Evolutionary conservation across 1,284 basidiomycete genomes (phyloP).

Genomic region (Tilletia setariae): DNA sequence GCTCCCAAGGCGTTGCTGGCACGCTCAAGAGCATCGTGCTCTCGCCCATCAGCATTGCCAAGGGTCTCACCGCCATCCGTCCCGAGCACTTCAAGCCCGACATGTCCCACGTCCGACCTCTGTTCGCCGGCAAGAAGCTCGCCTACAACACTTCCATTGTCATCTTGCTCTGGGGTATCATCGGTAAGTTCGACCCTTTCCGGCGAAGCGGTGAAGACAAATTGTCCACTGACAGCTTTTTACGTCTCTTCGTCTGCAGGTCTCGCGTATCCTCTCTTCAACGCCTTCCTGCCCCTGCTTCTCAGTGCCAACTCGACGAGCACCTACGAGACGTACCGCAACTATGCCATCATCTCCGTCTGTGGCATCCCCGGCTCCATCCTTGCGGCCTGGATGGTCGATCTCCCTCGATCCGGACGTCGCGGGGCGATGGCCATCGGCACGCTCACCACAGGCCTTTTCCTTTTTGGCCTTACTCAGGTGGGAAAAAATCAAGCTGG

Average conservation of each 20-base stretch:
- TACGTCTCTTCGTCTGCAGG: neutral
- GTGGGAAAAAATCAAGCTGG: conserved; percentile 31
- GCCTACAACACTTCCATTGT: conserved; percentile 45
- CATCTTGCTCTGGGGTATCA: conserved; percentile 49
- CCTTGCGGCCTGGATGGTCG: conserved; percentile 48
- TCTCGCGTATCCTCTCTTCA: conserved; percentile 49
- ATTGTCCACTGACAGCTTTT: no score
- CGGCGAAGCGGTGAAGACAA: no score
- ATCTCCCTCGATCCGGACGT: conserved; percentile 48
- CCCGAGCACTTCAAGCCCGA: conserved; percentile 33
- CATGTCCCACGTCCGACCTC: conserved; percentile 43
- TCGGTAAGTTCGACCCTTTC: conserved; percentile 38
- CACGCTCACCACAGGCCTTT: conserved; percentile 48
- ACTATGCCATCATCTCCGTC: conserved; percentile 52
- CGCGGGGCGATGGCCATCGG: conserved; percentile 51
- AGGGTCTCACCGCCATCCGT: conserved; percentile 19
- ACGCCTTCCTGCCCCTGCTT: conserved; percentile 51
- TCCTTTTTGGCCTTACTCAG: conserved; percentile 50
- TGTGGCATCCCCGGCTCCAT: conserved; percentile 52
- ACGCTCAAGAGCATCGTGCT: conserved; percentile 13
- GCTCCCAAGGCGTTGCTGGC: conserved; percentile 1
- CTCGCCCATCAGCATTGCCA: conserved; percentile 20
- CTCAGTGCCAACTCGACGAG: conserved; percentile 22
- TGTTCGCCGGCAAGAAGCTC: conserved; percentile 42
- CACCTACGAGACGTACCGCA: conserved; percentile 38